Conservation (phyloP, 2,329 filamentous ascomycete genomes). For the Phyllosticta paracitricarpa region DNA sequence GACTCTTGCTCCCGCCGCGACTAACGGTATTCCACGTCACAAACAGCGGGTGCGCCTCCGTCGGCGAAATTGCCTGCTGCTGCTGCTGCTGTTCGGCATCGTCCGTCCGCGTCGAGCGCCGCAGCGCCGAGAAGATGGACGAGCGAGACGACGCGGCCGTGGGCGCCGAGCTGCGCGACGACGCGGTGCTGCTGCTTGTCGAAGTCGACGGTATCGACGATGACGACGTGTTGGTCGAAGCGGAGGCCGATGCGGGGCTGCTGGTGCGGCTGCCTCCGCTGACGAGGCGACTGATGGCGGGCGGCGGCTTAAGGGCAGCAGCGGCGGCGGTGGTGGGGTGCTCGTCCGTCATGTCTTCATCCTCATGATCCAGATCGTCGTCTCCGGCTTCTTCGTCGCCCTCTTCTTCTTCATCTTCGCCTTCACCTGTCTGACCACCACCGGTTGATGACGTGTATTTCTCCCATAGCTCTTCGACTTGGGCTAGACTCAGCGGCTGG, state of each 20-base stretch:
- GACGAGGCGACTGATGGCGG: constrained; percentile 36
- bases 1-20: constrained; percentile 48
- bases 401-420: constrained; percentile 22
- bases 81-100: constrained; percentile 8
- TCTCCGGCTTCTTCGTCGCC: constrained; percentile 24
- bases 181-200: constrained; percentile 12
- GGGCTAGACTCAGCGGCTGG: constrained; percentile 54
- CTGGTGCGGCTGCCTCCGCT: constrained; percentile 16
- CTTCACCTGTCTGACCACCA: constrained; percentile 12
- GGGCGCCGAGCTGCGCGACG: constrained; percentile 23
- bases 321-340: constrained; percentile 11
- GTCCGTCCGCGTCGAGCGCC: constrained; percentile 16
- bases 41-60: constrained; percentile 63
- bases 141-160: constrained; percentile 22
- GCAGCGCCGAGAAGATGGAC: constrained; percentile 26
- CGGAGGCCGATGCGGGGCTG: constrained; percentile 36
- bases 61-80: constrained; percentile 22
- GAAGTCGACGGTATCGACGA: constrained; percentile 36
- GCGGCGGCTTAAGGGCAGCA: constrained; percentile 22
- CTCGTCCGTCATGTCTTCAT: constrained; percentile 21
- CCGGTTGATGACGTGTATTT: constrained; percentile 33
- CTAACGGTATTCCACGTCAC: constrained; percentile 85
- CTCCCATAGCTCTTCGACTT: constrained; percentile 61
- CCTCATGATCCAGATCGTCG: constrained; percentile 21
- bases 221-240: constrained; percentile 34